These are phyloP conservation scores for Erodium maritimum DNA, from an alignment of 345 rosid genomes.

Conservation along the genomic window DNA sequence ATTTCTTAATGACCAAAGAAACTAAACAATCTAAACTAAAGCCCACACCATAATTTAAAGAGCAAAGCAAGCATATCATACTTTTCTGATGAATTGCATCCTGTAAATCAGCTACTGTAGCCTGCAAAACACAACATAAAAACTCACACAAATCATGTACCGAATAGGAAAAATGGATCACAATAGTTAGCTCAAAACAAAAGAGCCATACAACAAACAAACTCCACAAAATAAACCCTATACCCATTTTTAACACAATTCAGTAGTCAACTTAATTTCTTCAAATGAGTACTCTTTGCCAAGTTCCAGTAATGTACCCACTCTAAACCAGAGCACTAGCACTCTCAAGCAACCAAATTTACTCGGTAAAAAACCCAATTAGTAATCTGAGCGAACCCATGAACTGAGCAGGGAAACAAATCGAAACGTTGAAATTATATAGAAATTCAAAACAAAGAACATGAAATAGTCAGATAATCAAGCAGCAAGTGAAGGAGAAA, in stretches of 20 bases:
- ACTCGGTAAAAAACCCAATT: background rate
- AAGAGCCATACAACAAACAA: background rate
- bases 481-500: background rate
- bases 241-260: background rate
- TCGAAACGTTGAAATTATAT: background rate
- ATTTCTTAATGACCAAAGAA: background rate
- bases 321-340: background rate
- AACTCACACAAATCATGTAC: background rate
- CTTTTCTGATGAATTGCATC: constrained; percentile 78
- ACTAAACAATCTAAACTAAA: background rate
- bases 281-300: background rate
- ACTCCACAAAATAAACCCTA: background rate
- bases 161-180: background rate
- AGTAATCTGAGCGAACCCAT: background rate
- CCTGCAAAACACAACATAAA: constrained; percentile 31
- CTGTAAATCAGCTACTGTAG: constrained; percentile 85
- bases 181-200: background rate
- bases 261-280: too few relatives aligned
- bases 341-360: background rate
- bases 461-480: background rate
- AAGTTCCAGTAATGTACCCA: background rate
- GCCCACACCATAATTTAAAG: background rate
- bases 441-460: background rate
- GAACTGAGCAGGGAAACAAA: background rate
- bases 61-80: constrained; percentile 16